These are phyloP conservation scores for Trichaptum fuscoviolaceum DNA, from an alignment of 768 basidiomycete genomes.

Conservation along the genomic window DNA sequence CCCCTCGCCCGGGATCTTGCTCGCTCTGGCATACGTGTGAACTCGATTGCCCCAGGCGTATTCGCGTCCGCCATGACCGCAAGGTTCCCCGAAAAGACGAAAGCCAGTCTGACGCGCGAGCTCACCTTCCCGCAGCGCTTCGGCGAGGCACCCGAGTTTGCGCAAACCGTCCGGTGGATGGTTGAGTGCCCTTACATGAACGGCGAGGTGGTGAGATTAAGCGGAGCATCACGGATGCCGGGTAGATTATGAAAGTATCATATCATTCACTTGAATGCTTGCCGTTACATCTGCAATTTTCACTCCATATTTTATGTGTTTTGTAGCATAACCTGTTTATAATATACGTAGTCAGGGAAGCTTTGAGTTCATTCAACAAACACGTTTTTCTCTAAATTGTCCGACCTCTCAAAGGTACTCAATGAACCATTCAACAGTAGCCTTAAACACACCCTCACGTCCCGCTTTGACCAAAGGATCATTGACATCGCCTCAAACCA, in stretches of 20 bases:
- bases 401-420: no score
- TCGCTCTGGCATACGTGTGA: slow-evolving; percentile 46
- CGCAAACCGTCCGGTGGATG: slow-evolving; percentile 43
- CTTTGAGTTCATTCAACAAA: no score
- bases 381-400: no score
- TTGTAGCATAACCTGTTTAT: no score
- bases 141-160: slow-evolving; percentile 45
- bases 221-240: slow-evolving; percentile 32
- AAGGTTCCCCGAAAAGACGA: slow-evolving; percentile 22
- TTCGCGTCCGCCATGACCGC: slow-evolving; percentile 40
- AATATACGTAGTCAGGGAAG: no score
- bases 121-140: slow-evolving; percentile 37
- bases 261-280: no score
- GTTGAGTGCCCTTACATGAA: slow-evolving; percentile 51
- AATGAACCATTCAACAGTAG: no score
- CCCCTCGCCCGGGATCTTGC: slow-evolving; percentile 58
- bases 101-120: slow-evolving; percentile 14
- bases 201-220: slow-evolving; percentile 45
- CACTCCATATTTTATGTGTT: no score
- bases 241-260: slow-evolving; percentile 15
- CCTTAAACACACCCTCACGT: no score
- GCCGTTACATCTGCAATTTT: no score
- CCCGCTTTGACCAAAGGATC: no score
- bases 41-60: slow-evolving; percentile 50
- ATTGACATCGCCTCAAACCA: no score